Base-by-base conservation (phyloP, 2,329 filamentous ascomycete genomes). In the Colletotrichum liaoningense region DNA sequence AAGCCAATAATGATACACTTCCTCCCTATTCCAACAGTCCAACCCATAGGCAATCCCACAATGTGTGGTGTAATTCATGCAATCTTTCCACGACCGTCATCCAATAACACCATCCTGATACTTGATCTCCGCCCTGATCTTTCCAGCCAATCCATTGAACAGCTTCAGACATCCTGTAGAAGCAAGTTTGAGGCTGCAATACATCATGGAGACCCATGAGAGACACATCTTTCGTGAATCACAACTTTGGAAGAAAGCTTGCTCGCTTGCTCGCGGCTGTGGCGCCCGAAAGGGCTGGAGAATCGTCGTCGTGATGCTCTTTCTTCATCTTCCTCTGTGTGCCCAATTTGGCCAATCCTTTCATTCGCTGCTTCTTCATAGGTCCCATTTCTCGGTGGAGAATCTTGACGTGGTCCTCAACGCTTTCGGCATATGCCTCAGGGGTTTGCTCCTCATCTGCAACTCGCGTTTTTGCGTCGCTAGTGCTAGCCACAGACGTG, bases 321-420 rank as follows among this genome's bases (percentile, higher is more conserved):
- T 54, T 66, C 19, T 35, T 54, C n/a, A 26, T 26, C 12, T 42
- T 54, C 11, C 38, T 54, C 33, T 58, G 62, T 11, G 55, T 30
- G 22, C 49, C 26, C 16, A 59, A 54, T 35, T 54, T 38, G 14
- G 54, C 38, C 12, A 66, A 19, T n/a, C 54, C 62, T 28, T 22
- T 35, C 28, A 42, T 42, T 54, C 38, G 19, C 22, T 22, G 33
- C 62, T 38, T 66, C 22, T 58, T 33, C 19, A 58, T 52, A 7
- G 62, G 62, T 2, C 67, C 67, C 16, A 42, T 58, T 8, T 22
- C 35, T 57, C 62, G 46, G n/a, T 49, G 38, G 8, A 56, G 54
- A 24, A 22, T 52, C 52, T 69, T 66, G 5, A 58, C 54, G 65
- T 66, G 38, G 5, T 69, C 35, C 12, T 42, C 24, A 9, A 54